A percentile compares a stretch with the other conserved stretches of the same genome.
phyloP scores from a whole-genome alignment of 169 alveolate genomes.

The Eimeria sp. region DNA sequence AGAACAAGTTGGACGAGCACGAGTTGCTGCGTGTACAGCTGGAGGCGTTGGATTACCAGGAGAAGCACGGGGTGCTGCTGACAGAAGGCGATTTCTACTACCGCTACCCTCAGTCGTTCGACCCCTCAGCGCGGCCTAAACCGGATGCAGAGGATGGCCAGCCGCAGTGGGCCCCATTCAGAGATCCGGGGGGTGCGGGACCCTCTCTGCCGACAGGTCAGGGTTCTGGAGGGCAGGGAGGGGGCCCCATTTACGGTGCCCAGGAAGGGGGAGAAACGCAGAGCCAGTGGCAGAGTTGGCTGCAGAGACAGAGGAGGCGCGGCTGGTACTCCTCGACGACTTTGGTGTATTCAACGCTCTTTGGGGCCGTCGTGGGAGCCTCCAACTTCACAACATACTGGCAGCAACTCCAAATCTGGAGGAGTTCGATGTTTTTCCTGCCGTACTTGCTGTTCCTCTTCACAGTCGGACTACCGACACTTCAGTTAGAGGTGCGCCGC shows the following conservation, averaged over 20 bases:
- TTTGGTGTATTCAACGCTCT: conserved; percentile 64
- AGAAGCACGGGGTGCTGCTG: conserved; percentile 76
- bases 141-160: conserved; percentile 21
- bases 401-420: conserved; percentile 78
- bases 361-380: conserved; percentile 80
- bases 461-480: conserved; percentile 71
- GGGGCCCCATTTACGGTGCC: not conserved
- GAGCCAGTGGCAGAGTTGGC: conserved; percentile 66
- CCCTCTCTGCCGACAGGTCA: not conserved
- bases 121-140: conserved; percentile 26
- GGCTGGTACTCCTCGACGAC: conserved; percentile 77
- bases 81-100: conserved; percentile 55
- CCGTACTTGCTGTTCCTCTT: conserved; percentile 73
- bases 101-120: conserved; percentile 53
- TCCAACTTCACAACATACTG: conserved; percentile 73
- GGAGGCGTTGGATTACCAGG: conserved; percentile 79
- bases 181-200: not conserved
- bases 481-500: conserved; percentile 78
- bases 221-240: conserved; percentile 14
- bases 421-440: conserved; percentile 76
- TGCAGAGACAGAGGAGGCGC: conserved; percentile 74
- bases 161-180: not conserved
- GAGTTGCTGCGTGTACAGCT: conserved; percentile 78
- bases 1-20: conserved; percentile 73
- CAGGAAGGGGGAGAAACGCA: conserved; percentile 72